Evolutionary conservation across 805 yeast genomes (phyloP), one percentile per base, ranked within the genome.

Genomic region (Kuraishia cidri): DNA sequence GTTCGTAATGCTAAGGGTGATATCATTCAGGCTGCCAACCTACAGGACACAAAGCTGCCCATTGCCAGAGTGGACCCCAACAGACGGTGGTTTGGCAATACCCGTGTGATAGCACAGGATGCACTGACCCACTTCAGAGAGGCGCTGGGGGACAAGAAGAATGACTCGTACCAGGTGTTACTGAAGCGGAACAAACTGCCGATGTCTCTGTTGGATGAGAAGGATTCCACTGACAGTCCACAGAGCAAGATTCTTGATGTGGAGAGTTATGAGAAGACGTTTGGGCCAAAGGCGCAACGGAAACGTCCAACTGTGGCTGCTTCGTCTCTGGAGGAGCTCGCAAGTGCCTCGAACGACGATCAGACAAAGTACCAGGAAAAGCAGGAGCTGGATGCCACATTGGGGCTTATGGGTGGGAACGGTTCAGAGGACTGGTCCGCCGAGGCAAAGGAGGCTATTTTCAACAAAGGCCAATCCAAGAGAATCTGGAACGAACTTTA

Each of bases 401-500:
- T 84, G 40, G 94, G 94, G 6, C 64, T 82, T 37, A 82, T 82
- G 90, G 87, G 86, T 42, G 78, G 72, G 15, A 62, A 70, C 8
- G 59, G 57, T 24, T 75, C 78, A 31, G 94, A 86, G 44, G 95
- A 85, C 35, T 84, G 81, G 72, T 71, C 94, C 4, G 79, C 78
- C 47, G 92, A 85, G 47, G 95, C 97, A 25, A 87, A 85, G 54
- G 98, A 92, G 58, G 88, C 92, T 38, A 88, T 90, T 58, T 90
- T 90, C 69, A 78, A 81, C 53, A 90, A 90, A 57, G 98, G 98
- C 48, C 98, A 90, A 64, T 87, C 97, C 30, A 90, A 90, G 62
- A 82, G 98, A 65, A 90, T 90, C 46, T 90, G 98, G 98, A 92
- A 92, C 58, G 98, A 90, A 57, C 68, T 90, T 39, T 90, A 92